phyloP scores from a whole-genome alignment of 2,329 filamentous ascomycete genomes.

The Colletotrichum sp. region DNA sequence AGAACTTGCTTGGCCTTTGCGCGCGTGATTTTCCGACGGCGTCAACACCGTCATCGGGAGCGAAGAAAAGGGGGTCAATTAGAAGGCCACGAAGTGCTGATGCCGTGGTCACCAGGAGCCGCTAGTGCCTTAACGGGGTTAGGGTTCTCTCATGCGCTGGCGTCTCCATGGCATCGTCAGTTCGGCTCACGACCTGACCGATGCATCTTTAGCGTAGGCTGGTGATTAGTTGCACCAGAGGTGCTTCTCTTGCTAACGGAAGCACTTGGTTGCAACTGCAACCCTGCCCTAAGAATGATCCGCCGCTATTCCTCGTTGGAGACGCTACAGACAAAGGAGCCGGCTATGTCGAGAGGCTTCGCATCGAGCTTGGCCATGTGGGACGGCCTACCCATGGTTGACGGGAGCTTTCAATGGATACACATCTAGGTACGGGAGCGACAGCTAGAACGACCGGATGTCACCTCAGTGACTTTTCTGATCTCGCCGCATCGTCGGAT shows the following conservation, averaged over 20 bases:
- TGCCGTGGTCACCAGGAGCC: not conserved
- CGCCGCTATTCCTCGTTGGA: not conserved
- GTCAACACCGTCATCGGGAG: not conserved
- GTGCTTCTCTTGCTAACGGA: not conserved
- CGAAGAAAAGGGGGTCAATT: not conserved
- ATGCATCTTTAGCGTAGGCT: not conserved
- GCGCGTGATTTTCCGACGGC: not conserved
- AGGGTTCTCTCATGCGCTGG: not conserved
- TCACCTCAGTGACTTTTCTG: not conserved
- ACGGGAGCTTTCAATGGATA: not conserved
- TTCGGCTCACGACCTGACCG: not conserved
- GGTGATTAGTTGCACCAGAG: not conserved
- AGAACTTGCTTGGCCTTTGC: not conserved
- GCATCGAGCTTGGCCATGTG: not conserved
- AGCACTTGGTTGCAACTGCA: not conserved
- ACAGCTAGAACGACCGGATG: not conserved
- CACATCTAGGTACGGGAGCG: not conserved
- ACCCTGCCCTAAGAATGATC: not conserved
- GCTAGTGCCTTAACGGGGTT: not conserved
- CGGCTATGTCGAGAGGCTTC: not conserved
- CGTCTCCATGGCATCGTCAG: not conserved
- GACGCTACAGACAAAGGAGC: not conserved
- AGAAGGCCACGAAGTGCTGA: not conserved
- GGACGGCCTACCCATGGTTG: not conserved
- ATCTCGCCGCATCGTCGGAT: not conserved